Evolutionary conservation across 768 basidiomycete species (phyloP).

Genomic region (Tylopilus plumbeoviolaceoides): DNA sequence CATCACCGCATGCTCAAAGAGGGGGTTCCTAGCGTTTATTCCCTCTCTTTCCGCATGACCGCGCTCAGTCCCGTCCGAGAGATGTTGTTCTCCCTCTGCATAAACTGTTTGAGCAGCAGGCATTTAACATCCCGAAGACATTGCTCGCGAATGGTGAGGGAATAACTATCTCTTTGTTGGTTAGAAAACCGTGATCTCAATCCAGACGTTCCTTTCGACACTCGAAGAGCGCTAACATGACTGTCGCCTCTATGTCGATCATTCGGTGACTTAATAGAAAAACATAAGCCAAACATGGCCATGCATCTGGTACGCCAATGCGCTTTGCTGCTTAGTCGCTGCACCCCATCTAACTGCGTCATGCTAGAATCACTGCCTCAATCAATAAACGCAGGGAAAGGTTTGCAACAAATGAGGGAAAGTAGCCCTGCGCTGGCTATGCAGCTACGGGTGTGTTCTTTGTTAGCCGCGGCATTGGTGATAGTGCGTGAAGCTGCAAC

Average conservation of each 20-base stretch:
- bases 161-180: background rate
- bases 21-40: slow-evolving; percentile 35
- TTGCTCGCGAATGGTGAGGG: slow-evolving; percentile 76
- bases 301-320: slow-evolving; percentile 71
- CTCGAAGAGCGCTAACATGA: slow-evolving; percentile 90
- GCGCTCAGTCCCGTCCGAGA: slow-evolving; percentile 28
- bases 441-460: slow-evolving; percentile 57
- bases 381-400: slow-evolving; percentile 77
- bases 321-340: background rate
- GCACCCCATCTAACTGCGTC: background rate
- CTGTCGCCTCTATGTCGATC: slow-evolving; percentile 87
- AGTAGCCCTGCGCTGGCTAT: slow-evolving; percentile 59
- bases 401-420: slow-evolving; percentile 69
- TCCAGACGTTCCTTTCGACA: slow-evolving; percentile 75
- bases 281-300: slow-evolving; percentile 70
- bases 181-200: background rate
- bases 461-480: slow-evolving; percentile 7
- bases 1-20: slow-evolving; percentile 41
- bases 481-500: background rate
- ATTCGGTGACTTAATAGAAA: slow-evolving; percentile 78
- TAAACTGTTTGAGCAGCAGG: slow-evolving; percentile 11
- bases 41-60: slow-evolving; percentile 40
- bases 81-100: slow-evolving; percentile 3
- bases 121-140: slow-evolving; percentile 50
- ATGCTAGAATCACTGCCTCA: slow-evolving; percentile 80